Evolutionary conservation across 129 eudicot genomes (phyloP).

Genomic region (Lactuca sativa): DNA sequence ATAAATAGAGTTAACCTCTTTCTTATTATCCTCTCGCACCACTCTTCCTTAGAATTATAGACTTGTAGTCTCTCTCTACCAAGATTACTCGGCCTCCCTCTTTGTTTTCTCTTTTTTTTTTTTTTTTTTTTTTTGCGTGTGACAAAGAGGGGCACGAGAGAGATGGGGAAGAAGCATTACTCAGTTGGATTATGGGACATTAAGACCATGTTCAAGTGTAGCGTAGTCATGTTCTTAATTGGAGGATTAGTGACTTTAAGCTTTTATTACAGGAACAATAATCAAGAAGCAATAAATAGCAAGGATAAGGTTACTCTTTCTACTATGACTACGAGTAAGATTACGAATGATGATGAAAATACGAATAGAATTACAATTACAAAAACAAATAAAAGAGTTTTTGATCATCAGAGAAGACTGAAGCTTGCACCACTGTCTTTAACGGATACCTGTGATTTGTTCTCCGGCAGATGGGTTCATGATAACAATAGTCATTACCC

Average conservation of each 20-base stretch:
- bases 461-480: conserved; percentile 27
- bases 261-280: conserved; percentile 8
- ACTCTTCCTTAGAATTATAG: too few relatives aligned
- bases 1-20: too few relatives aligned
- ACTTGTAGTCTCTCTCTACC: too few relatives aligned
- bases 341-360: background rate
- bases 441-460: conserved; percentile 32
- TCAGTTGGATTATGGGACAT: conserved; percentile 8
- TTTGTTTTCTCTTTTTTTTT: too few relatives aligned
- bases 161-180: conserved; percentile 15
- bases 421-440: background rate
- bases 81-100: too few relatives aligned
- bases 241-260: conserved; percentile 24
- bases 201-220: conserved; percentile 19
- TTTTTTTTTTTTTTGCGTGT: background rate
- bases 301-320: background rate
- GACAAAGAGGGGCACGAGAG: conserved; percentile 1
- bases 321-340: background rate
- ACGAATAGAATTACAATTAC: background rate
- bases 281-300: conserved; percentile 1
- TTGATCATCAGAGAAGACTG: conserved; percentile 17
- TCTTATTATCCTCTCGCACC: too few relatives aligned
- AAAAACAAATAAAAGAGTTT: background rate
- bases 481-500: conserved; percentile 29
- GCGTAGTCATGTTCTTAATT: conserved; percentile 25